Evolutionary conservation across 768 basidiomycete species (phyloP), one percentile per base, ranked within the genome.

Genomic region (Mycena floridula): DNA sequence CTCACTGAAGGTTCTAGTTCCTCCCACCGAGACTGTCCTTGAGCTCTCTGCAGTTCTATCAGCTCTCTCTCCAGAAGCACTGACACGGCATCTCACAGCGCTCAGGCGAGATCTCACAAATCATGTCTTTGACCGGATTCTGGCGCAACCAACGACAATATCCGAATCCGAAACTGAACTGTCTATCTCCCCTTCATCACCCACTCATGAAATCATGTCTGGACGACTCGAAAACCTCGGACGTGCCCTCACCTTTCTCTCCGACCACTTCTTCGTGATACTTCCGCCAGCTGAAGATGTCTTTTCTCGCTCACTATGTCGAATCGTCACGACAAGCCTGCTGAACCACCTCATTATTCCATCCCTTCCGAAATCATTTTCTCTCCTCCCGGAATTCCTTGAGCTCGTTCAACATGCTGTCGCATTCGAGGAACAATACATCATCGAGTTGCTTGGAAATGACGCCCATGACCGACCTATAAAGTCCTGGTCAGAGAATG

Each of bases 281-380:
- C 61, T 88, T 16, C 82, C 87, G 13, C 35, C 58, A 1, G 47
- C 72, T 0, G 72, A 81, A 41, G 49, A 59, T 20, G 54, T 57
- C 3, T 82, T 90, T 50, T 59, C 70, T n/a, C 72, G 66, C 24
- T 75, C 77, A 12, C 63, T 94, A 3, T 71, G 68, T 57, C 81
- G 76, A 54, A 79, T 84, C 1, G 52, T 86, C 15, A 74, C 76
- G 3, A 69, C 66, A 4, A 76, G 79, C 21, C 54, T 91, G 16
- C 70, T 94, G 41, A 73, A 79, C 40, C 70, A 79, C 50, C 63
- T 93, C 25, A 70, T 94, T 36, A 63, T 82, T 25, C 79, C 85
- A 0, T 72, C 72, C n/a, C 65, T 93, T 3, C 89, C 92, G 0
- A 74, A 79, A 1, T 74, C 79, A 3, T 71, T 86, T 37, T 63